Percentiles rank a stretch among this genome's conserved stretches.
phyloP scores from a whole-genome alignment of 257 asterid genomes.

The Gynochthodes officinalis region DNA sequence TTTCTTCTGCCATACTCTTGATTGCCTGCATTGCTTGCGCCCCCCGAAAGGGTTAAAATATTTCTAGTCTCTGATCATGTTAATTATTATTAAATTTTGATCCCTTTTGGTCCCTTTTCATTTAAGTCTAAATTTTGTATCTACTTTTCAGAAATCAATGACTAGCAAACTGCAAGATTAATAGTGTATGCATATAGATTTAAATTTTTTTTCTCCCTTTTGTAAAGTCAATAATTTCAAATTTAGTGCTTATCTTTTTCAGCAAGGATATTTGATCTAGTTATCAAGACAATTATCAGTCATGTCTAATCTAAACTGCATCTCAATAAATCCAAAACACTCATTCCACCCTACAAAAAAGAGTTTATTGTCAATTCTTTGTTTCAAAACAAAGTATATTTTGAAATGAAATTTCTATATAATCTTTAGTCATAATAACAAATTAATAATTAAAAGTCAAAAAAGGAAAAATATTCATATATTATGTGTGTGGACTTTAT shows the following conservation, averaged over 20 bases:
- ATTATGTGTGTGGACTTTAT: too few relatives aligned
- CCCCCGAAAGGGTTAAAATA: slow-evolving; percentile 8
- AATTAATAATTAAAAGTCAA: too few relatives aligned
- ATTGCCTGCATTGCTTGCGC: slow-evolving; percentile 74
- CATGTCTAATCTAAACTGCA: too few relatives aligned
- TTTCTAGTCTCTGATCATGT: neutral
- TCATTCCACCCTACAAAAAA: too few relatives aligned
- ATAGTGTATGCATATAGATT: slow-evolving; percentile 8
- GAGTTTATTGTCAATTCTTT: too few relatives aligned
- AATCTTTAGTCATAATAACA: too few relatives aligned
- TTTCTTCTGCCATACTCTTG: slow-evolving; percentile 65
- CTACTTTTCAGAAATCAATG: neutral
- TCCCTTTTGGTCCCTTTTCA: slow-evolving; percentile 7
- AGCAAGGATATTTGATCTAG: neutral
- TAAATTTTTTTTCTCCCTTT: too few relatives aligned
- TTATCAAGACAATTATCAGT: too few relatives aligned
- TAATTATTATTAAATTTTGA: neutral
- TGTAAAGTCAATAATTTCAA: neutral
- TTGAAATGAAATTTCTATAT: too few relatives aligned
- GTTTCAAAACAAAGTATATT: too few relatives aligned
- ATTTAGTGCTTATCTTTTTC: neutral
- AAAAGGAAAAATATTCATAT: too few relatives aligned
- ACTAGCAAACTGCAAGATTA: neutral
- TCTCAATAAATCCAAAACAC: too few relatives aligned
- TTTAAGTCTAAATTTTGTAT: slow-evolving; percentile 7